Evolutionary conservation across 495 filamentous ascomycete genomes (phyloP).

Genomic region (Podospora appendiculata): DNA sequence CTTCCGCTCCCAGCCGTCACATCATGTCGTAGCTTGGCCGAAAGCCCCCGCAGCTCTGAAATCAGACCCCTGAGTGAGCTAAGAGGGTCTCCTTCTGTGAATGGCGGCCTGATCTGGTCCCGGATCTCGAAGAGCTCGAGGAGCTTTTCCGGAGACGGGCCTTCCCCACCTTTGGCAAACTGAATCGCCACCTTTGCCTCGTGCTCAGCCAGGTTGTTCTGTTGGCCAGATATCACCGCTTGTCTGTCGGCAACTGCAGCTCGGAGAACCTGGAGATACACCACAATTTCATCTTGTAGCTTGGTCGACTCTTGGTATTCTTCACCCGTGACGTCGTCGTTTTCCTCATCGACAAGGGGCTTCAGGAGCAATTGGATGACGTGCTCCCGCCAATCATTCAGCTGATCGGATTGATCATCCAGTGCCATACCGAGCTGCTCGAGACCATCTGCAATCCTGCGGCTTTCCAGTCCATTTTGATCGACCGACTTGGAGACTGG

Average conservation of each 20-base stretch:
- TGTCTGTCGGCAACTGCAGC: slow-evolving; percentile 72
- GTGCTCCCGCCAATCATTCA: slow-evolving; percentile 65
- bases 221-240: slow-evolving; percentile 63
- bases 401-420: slow-evolving; percentile 58
- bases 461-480: slow-evolving; percentile 28
- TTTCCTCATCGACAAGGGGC: slow-evolving; percentile 77
- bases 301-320: slow-evolving; percentile 85
- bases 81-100: slow-evolving; percentile 26
- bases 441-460: slow-evolving; percentile 20
- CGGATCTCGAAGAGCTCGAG: slow-evolving; percentile 53
- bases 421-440: slow-evolving; percentile 42
- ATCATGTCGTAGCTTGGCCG: slow-evolving; percentile 54
- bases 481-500: slow-evolving; percentile 37
- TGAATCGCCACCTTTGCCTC: slow-evolving; percentile 54
- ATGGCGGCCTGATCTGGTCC: slow-evolving; percentile 47
- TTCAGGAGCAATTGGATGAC: slow-evolving; percentile 62
- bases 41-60: slow-evolving; percentile 56
- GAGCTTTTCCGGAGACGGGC: slow-evolving; percentile 63
- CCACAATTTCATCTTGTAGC: slow-evolving; percentile 74
- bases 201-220: slow-evolving; percentile 70
- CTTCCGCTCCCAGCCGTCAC: slow-evolving; percentile 53
- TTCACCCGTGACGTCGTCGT: slow-evolving; percentile 68
- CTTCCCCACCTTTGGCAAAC: slow-evolving; percentile 53
- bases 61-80: slow-evolving; percentile 64
- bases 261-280: slow-evolving; percentile 70